Evolutionary conservation across 2,329 filamentous ascomycete species (phyloP).

Genomic region (Xylaria sp.): DNA sequence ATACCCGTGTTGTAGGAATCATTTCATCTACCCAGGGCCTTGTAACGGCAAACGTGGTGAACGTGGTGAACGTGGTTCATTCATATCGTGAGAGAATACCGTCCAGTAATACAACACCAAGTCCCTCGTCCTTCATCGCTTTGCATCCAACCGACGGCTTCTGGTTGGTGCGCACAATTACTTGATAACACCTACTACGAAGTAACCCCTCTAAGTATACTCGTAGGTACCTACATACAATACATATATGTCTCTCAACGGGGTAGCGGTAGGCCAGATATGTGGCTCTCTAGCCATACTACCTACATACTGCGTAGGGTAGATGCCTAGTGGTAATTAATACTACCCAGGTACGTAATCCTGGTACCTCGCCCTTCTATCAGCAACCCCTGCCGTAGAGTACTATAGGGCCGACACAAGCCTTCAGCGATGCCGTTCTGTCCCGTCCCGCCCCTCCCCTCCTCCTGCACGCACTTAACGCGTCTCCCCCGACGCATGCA

Average conservation of each 20-base stretch:
- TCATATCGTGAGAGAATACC: constrained; percentile 9
- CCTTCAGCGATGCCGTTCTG: neutral
- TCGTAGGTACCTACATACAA: neutral
- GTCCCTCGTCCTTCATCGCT: constrained; percentile 15
- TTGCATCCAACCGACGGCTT: neutral
- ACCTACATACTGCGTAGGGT: neutral
- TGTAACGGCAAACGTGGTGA: constrained; percentile 11
- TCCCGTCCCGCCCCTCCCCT: constrained; percentile 6
- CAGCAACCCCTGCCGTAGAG: neutral
- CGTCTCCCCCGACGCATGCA: constrained; percentile 34
- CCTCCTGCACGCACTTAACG: constrained; percentile 39
- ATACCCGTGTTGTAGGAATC: constrained; percentile 17
- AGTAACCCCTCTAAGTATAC: neutral
- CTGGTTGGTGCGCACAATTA: constrained; percentile 35
- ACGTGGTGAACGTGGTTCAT: constrained; percentile 27
- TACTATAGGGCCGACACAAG: neutral
- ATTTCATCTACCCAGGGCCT: neutral
- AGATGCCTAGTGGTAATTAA: neutral
- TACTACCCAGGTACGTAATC: neutral
- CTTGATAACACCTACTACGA: neutral
- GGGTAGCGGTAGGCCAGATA: neutral
- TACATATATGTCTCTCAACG: neutral
- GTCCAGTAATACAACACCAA: constrained; percentile 27
- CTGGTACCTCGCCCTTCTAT: neutral
- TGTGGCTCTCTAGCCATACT: neutral